phyloP scores from a whole-genome alignment of 306 rosid species.

The Quercus glauca region DNA sequence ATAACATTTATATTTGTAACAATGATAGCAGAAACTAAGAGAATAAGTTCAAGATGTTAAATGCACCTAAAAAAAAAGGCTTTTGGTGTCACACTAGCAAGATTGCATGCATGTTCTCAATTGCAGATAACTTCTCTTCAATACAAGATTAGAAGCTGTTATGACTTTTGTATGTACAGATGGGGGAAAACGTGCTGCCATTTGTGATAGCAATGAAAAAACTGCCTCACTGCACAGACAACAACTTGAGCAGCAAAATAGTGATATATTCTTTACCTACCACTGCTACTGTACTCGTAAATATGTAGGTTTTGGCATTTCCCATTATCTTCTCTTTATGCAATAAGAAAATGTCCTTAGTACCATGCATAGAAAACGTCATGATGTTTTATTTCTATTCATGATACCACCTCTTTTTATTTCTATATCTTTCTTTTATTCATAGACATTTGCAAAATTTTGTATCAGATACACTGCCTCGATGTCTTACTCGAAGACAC shows the following conservation, averaged over 20 bases:
- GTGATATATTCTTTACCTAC: constrained; percentile 63
- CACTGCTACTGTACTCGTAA: constrained; percentile 96
- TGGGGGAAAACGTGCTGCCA: constrained; percentile 47
- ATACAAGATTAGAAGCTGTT: neutral
- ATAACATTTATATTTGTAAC: neutral
- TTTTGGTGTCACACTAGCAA: neutral
- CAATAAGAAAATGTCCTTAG: neutral
- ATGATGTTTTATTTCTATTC: neutral
- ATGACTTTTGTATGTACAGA: constrained; percentile 20
- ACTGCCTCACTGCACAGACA: constrained; percentile 47
- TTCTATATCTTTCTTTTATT: neutral
- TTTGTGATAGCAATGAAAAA: constrained; percentile 38
- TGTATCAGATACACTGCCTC: constrained; percentile 68
- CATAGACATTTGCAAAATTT: neutral
- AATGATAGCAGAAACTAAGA: neutral
- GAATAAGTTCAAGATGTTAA: neutral
- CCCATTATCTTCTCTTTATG: neutral
- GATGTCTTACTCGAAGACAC: constrained; percentile 81
- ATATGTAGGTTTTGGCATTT: constrained; percentile 48
- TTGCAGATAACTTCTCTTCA: neutral
- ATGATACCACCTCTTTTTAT: neutral
- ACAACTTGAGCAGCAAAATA: constrained; percentile 46
- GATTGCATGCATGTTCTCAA: neutral
- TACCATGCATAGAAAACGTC: neutral
- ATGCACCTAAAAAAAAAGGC: neutral